Base-by-base conservation (phyloP, 306 rosid species). In the Abrus pulchellus region DNA sequence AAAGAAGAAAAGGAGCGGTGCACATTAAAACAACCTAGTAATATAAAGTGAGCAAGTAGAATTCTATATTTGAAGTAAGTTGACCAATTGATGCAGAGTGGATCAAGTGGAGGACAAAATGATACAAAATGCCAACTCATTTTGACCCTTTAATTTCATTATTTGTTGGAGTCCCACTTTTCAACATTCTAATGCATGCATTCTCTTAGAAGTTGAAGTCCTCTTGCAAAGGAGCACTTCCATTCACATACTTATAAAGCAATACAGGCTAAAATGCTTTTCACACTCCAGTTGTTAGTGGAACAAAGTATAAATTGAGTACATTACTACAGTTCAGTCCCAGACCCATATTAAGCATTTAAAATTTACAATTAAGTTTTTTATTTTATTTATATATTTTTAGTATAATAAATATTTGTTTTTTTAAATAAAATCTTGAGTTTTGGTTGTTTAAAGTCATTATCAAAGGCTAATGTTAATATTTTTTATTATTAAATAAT, bases 31-130 rank as follows among this genome's bases (percentile, higher is more conserved):
- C 55, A 84, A 14, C 56, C 44, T 61, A 41, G 36, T 2, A 36
- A 69, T 5, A 47, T 75, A 13, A 55, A 78, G 32, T 72, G 65
- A 43, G 83, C 29, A 65, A 57, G 52, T 54, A 72, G 54, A 69
- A 78, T 82, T 63, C 47, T 72, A 30, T 66, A 52, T 53, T 59
- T 44, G 65, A 20, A 69, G 49, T 72, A 67, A 79, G 89, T 83
- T 83, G 89, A 83, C 89, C 85, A 10, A 34, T 78, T 74, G 83
- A 85, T 76, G 77, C 7, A 44, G 64, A 76, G 70, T 70, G 77
- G 64, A 57, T 7, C 10, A 59, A 85, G 85, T 80, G 87, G 87
- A 80, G 47, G 87, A 86, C 85, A 86, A 80, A 72, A 86, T 86
- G 83, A 86, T 86, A 80, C 55, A 80, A 65, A 59, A 86, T 53